These are phyloP conservation scores for Fagopyrum tataricum DNA, from an alignment of 148 eudicot species.

Conservation along the genomic window DNA sequence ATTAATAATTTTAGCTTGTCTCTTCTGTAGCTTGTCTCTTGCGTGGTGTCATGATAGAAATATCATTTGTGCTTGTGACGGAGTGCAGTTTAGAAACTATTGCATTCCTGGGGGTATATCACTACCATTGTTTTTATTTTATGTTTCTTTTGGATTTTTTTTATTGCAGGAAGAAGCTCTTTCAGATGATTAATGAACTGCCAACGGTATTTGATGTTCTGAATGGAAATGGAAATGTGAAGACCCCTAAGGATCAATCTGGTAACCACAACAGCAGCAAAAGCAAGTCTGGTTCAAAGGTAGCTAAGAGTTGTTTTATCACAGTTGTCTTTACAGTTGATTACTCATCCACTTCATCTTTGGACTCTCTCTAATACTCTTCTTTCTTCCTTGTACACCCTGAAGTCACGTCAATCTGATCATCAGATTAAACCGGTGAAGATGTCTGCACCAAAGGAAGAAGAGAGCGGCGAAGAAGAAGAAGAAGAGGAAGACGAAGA, in stretches of 20 bases:
- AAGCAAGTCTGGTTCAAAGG: constrained; percentile 33
- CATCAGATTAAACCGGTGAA: constrained; percentile 22
- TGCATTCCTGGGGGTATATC: constrained; percentile 5
- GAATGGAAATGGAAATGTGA: constrained; percentile 67
- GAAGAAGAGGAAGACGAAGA: constrained; percentile 86
- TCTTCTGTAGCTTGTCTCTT: not conserved
- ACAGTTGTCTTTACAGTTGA: not conserved
- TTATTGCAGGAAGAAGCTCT: constrained; percentile 66
- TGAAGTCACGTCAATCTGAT: constrained; percentile 29
- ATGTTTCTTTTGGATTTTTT: constrained; percentile 16
- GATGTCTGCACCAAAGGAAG: constrained; percentile 26
- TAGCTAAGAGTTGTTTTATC: constrained; percentile 17
- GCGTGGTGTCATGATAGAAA: not conserved
- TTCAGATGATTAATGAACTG: constrained; percentile 80
- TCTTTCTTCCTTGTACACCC: not conserved
- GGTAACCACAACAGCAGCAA: constrained; percentile 55
- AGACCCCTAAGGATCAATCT: constrained; percentile 74
- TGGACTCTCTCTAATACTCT: not conserved
- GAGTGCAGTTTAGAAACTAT: not conserved
- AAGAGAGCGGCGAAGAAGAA: constrained; percentile 46
- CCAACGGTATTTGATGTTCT: constrained; percentile 82
- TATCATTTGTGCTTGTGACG: too few species aligned
- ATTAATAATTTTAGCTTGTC: not conserved
- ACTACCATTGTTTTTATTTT: constrained; percentile 25
- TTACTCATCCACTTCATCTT: not conserved